Conservation (phyloP, 106 monocot species). For the Gastrodia elata region DNA sequence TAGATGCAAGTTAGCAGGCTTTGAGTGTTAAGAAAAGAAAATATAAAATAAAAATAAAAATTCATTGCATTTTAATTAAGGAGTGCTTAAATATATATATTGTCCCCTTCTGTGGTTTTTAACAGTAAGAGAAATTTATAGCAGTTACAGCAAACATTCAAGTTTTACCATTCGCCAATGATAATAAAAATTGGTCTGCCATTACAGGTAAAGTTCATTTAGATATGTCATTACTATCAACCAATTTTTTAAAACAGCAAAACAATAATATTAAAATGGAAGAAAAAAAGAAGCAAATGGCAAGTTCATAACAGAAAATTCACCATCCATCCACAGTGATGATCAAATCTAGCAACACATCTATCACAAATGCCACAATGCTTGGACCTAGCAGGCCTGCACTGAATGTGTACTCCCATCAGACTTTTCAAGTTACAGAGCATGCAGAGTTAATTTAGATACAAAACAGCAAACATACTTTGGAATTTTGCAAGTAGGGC, state of each 20-base stretch:
- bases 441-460: not conserved
- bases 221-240: no score
- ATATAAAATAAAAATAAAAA: not conserved
- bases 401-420: slow-evolving; percentile 20
- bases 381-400: slow-evolving; percentile 94
- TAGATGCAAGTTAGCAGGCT: not conserved
- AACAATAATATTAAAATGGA: not conserved
- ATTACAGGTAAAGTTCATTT: not conserved
- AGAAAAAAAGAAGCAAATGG: not conserved
- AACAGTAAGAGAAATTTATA: not conserved
- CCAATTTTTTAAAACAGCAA: not conserved
- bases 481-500: slow-evolving; percentile 82
- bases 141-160: not conserved
- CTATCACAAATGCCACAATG: slow-evolving; percentile 88
- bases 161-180: not conserved
- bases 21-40: not conserved
- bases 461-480: slow-evolving; percentile 36
- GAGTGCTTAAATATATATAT: not conserved
- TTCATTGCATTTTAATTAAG: not conserved
- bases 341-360: slow-evolving; percentile 95
- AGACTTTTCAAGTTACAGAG: slow-evolving; percentile 5
- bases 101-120: not conserved
- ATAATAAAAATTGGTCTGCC: not conserved
- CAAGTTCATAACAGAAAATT: not conserved
- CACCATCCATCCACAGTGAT: slow-evolving; percentile 99